Evolutionary conservation across 208 protist genomes (phyloP), one percentile per base, ranked within the genome.

Genomic region (Leishmania mexicana): DNA sequence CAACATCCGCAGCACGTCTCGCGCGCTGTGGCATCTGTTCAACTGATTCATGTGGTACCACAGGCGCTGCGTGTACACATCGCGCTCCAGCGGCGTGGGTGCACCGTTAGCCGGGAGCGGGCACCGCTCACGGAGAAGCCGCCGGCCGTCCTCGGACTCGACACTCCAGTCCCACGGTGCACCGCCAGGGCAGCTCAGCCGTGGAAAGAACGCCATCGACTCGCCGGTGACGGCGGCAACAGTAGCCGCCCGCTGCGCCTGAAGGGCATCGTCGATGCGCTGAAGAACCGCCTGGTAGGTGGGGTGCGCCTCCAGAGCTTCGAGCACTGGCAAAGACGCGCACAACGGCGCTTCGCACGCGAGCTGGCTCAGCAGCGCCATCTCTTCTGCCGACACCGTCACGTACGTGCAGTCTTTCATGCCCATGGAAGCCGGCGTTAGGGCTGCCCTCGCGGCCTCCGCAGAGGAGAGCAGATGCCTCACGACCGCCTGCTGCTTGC

Each of bases 161-260:
- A 83, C 31, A 67, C 68, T 83, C 93, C 93, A 97, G 75, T 98
- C 91, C 90, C 91, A 98, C 78, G 95, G 95, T n/a, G 93, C 87
- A 31, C 93, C 91, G 47, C 93, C 90, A 13, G 90, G 88, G 81
- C 87, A 91, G 76, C 85, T 90, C 62, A 98, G 87, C 38, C 92
- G 91, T 35, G 91, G 77, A 87, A 97, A 97, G 65, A 83, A 88
- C 53, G 75, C 47, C 6, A 54, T 62, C 5, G 79, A 19, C 60
- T 62, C 76, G 79, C 64, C 57, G 24, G n/a, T 3, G 13, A 75
- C 57, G 3, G 51, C 54, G 19, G 67, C 42, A n/a, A 21, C 68
- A 49, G 21, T n/a, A 74, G 73, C 51, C 0, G 81, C 75, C 31
- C 51, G 53, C 60, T 54, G 53, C 38, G 71, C 53, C 21, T 47